These are phyloP conservation scores for Thraustochytrium sp. DNA, from an alignment of 352 stramenopile genomes.

Conservation along the genomic window DNA sequence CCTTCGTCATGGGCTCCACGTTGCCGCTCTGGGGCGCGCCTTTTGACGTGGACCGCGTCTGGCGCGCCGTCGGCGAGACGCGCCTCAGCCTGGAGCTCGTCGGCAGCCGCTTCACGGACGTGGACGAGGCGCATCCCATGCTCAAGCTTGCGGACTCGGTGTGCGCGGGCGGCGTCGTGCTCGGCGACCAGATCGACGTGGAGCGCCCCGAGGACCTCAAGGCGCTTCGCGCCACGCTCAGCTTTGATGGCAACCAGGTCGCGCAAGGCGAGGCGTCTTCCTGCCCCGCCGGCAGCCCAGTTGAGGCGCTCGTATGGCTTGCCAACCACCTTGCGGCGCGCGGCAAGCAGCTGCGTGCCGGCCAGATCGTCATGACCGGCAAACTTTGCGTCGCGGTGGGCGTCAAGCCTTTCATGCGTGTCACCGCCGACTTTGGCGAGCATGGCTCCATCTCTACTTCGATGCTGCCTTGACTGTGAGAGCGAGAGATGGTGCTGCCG, in stretches of 20 bases:
- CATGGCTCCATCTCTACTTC: neutral
- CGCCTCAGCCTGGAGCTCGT: neutral
- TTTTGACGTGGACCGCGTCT: neutral
- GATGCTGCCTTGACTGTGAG: conserved; percentile 2
- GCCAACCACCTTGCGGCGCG: neutral
- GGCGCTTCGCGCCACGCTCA: neutral
- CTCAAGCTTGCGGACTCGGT: neutral
- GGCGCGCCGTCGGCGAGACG: neutral
- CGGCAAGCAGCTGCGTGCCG: neutral
- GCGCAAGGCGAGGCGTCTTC: neutral
- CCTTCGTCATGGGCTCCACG: neutral
- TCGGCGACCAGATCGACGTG: neutral
- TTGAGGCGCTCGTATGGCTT: neutral
- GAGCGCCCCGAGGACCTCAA: neutral
- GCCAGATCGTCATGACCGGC: neutral
- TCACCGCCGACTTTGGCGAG: neutral
- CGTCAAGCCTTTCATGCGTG: neutral
- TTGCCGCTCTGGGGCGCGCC: neutral
- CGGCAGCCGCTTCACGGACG: neutral
- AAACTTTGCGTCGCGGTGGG: neutral
- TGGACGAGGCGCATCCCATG: neutral
- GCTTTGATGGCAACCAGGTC: neutral
- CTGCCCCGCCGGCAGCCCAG: neutral
- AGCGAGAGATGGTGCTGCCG: too few relatives aligned
- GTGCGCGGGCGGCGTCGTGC: neutral